Conservation (phyloP, 1,284 basidiomycete genomes). For the Ceratobasidium sp. region DNA sequence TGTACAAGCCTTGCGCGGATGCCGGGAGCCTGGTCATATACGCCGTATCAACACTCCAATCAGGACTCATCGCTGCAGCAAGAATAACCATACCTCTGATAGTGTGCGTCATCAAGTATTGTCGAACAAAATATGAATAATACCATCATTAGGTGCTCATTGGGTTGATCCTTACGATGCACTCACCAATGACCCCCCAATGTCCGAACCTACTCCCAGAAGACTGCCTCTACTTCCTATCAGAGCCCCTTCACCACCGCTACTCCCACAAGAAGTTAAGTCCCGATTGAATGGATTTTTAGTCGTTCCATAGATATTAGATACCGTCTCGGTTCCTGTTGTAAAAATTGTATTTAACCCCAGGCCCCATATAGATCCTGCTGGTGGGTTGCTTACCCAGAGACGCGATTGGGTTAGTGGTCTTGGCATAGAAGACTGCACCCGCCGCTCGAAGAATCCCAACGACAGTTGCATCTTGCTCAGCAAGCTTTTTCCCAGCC, state of each 20-base stretch:
- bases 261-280: slow-evolving; percentile 63
- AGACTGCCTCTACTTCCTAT: slow-evolving; percentile 61
- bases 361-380: slow-evolving; percentile 40
- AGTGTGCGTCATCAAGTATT: neutral
- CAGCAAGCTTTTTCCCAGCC: slow-evolving; percentile 54
- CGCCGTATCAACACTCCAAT: too few species aligned
- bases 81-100: too few species aligned
- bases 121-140: neutral
- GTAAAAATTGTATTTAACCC: slow-evolving; percentile 5
- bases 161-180: too few species aligned
- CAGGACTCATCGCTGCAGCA: too few species aligned
- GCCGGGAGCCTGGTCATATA: too few species aligned
- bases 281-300: slow-evolving; percentile 61
- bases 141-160: neutral
- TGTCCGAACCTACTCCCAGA: slow-evolving; percentile 66
- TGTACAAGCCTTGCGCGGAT: too few species aligned
- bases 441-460: slow-evolving; percentile 58
- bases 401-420: slow-evolving; percentile 62
- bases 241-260: slow-evolving; percentile 69
- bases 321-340: slow-evolving; percentile 58
- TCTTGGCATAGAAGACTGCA: slow-evolving; percentile 63
- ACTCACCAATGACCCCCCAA: slow-evolving; percentile 49
- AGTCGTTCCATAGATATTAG: slow-evolving; percentile 61
- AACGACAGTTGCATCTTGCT: slow-evolving; percentile 46
- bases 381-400: slow-evolving; percentile 47